Conservation (phyloP, 768 basidiomycete species). For the Pisolithus microcarpus region DNA sequence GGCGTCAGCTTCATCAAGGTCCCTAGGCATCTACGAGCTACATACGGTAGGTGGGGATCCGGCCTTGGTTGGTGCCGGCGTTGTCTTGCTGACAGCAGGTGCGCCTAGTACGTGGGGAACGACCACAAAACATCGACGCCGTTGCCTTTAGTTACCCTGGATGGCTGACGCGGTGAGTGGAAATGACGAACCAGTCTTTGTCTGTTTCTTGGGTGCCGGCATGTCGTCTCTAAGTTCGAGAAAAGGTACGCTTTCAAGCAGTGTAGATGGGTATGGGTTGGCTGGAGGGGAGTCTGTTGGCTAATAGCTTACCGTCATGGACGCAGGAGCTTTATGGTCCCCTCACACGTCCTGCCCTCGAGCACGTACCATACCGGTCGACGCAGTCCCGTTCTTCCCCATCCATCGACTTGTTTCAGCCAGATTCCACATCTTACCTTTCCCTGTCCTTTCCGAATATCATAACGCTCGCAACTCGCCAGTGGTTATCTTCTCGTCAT, state of each 20-base stretch:
- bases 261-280: background rate
- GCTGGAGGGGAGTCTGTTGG: background rate
- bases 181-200: background rate
- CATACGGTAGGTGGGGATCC: background rate
- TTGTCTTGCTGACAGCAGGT: background rate
- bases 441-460: background rate
- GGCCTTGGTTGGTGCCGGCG: background rate
- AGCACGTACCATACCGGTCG: background rate
- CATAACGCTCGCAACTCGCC: background rate
- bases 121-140: background rate
- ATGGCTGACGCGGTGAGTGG: background rate
- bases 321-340: background rate
- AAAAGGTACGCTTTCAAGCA: background rate
- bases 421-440: background rate
- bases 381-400: background rate
- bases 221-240: conserved; percentile 1
- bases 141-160: background rate
- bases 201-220: background rate
- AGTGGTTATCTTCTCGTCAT: background rate
- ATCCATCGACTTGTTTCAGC: background rate
- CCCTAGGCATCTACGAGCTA: background rate
- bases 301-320: background rate
- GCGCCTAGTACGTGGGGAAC: background rate
- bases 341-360: background rate
- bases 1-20: background rate